phyloP scores from a whole-genome alignment of 441 rosid genomes.

The Breynia disticha region DNA sequence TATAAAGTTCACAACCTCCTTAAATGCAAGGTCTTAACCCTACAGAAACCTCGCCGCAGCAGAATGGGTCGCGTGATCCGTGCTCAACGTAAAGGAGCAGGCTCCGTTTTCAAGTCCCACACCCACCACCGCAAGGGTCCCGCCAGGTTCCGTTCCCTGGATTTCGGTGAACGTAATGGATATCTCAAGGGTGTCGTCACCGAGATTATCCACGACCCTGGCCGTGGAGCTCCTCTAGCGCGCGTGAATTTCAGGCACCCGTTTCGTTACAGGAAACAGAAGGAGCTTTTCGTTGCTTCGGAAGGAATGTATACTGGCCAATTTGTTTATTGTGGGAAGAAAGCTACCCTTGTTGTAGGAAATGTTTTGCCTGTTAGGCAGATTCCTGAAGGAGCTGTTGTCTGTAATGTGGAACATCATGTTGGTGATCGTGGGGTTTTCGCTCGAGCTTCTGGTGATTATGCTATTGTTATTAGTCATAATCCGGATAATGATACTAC shows the following conservation, averaged over 20 bases:
- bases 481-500: conserved; percentile 73
- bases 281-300: conserved; percentile 76
- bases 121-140: conserved; percentile 86
- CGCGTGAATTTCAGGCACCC: conserved; percentile 63
- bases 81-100: conserved; percentile 85
- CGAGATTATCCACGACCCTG: conserved; percentile 71
- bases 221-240: conserved; percentile 75
- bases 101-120: conserved; percentile 78
- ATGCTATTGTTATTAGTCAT: conserved; percentile 63
- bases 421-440: conserved; percentile 72
- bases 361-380: conserved; percentile 60
- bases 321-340: conserved; percentile 70
- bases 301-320: conserved; percentile 75
- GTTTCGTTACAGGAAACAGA: conserved; percentile 65
- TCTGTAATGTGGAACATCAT: conserved; percentile 67
- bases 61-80: conserved; percentile 72
- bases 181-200: conserved; percentile 64
- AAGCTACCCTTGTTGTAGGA: conserved; percentile 57
- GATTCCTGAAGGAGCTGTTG: conserved; percentile 71
- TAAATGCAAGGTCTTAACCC: too few relatives aligned
- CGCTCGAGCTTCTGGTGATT: conserved; percentile 64
- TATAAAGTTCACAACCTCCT: neutral
- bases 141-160: conserved; percentile 65
- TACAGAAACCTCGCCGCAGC: neutral
- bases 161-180: conserved; percentile 69